Base-by-base conservation (phyloP, 345 rosid species). In the Lepidium sativum region DNA sequence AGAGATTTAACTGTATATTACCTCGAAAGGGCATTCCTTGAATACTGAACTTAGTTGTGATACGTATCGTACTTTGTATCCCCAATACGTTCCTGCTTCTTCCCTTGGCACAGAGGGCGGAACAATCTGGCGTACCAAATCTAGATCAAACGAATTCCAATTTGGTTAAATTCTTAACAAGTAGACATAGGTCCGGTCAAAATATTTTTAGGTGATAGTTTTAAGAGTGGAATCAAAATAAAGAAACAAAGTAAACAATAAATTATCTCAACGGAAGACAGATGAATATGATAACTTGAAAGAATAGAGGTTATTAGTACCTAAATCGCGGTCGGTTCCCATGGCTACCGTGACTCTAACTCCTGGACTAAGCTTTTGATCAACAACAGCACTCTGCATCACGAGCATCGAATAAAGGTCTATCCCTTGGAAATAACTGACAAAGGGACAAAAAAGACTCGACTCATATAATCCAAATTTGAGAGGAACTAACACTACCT, bases 11-110 rank as follows among this genome's bases (percentile, higher is more conserved):
- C n/a, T n/a, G n/a, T n/a, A 21, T 9, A 13, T 17, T 65, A 92
- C 98, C 89, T 80, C 31, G 70, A 82, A 83, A 25, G 89, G 83
- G 60, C 86, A 84, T 35, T 78, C 79, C 14, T 69, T 77, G 64
- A 89, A 63, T 33, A 89, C 86, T 43, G 91, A 81, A 66, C 91
- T 85, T 64, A 92, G 63, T 70, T 71, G 77, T 44, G 95, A 69
- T 68, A 97, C 96, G 68, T 87, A 92, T 50, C 97, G 87, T 69
- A 89, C 97, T 83, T 80, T 84, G 66, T 89, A 92, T 11, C 97
- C 98, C 98, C 97, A 89, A 64, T 89, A 92, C n/a, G n/a, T 71
- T 70, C 97, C 88, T 17, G 80, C 79, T 62, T 87, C 84, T 56
- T 92, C 92, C 77, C 79, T 84, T 6, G 97, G 97, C 78, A 81